Evolutionary conservation across 2,329 filamentous ascomycete genomes (phyloP).

Genomic region (Phyllachora maydis): DNA sequence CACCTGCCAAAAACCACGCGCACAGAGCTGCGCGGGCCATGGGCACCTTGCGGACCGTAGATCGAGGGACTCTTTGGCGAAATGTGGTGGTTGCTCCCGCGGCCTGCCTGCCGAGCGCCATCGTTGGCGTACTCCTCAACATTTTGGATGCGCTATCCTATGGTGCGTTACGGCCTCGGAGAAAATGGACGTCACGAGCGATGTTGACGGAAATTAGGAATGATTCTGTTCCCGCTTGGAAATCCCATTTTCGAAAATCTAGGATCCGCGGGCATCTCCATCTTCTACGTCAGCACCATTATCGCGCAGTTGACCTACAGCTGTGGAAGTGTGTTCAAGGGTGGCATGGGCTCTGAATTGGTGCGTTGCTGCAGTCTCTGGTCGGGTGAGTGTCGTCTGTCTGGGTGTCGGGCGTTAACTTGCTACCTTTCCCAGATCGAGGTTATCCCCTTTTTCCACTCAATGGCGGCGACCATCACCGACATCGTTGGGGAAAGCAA

Average conservation of each 20-base stretch:
- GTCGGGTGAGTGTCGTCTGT: no score
- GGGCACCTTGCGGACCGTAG: slow-evolving; percentile 37
- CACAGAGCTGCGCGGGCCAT: slow-evolving; percentile 7
- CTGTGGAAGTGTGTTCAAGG: slow-evolving; percentile 67
- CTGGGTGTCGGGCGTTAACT: no score
- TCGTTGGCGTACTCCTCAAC: slow-evolving; percentile 77
- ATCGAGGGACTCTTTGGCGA: slow-evolving; percentile 42
- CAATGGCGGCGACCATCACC: slow-evolving; percentile 86
- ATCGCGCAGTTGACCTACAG: slow-evolving; percentile 85
- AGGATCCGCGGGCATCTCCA: slow-evolving; percentile 86
- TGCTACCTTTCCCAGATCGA: slow-evolving; percentile 55
- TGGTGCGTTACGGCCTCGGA: slow-evolving; percentile 23
- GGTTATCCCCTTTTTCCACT: slow-evolving; percentile 96
- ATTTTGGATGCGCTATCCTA: slow-evolving; percentile 91
- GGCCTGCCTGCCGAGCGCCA: slow-evolving; percentile 62
- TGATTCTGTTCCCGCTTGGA: slow-evolving; percentile 88
- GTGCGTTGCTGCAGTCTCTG: no score
- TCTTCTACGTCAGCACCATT: slow-evolving; percentile 97
- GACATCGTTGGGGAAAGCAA: slow-evolving; percentile 58
- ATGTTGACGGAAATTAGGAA: slow-evolving; percentile 25
- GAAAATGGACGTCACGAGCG: no score
- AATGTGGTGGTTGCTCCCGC: slow-evolving; percentile 44
- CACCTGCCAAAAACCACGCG: slow-evolving; percentile 10
- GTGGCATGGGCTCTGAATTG: slow-evolving; percentile 87
- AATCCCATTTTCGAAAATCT: slow-evolving; percentile 69